Evolutionary conservation across 1,284 basidiomycete species (phyloP), one percentile per base, ranked within the genome.

Genomic region (Pseudozyma sp.): DNA sequence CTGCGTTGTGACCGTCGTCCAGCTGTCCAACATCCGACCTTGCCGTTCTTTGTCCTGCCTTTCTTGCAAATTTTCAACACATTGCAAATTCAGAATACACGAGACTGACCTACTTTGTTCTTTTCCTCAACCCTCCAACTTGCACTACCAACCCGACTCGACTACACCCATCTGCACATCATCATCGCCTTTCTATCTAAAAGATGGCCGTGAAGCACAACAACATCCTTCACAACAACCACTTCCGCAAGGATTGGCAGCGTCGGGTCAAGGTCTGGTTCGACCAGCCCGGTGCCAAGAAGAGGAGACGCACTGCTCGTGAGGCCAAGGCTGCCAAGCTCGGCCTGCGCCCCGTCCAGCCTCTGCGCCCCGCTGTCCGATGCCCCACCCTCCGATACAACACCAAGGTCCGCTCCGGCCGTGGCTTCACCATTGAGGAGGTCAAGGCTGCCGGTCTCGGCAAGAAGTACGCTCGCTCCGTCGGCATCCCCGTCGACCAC

Each of bases 341-440:
- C 71, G 96, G 97, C 83, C 93, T 95, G 78, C 92, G 94, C 83
- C 96, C 96, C 68, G 89, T 94, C 78, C 89, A 91, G 78, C 91
- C 92, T 84, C 93, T 99, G 84, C 94, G 97, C 84, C 96, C 96
- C 63, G 96, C 95, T 76, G 97, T 99, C 83, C 94, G 94, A 86
- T 94, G 89, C 79, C 95, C 94, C 84, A 98, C 96, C 67, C 89
- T 97, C 83, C 94, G 94, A 83, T 99, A 99, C 92, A 99, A 99
- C 90, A 91, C 92, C 87, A 97, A 97, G 88, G 86, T 99, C 84
- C 93, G 96, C 81, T 93, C 95, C 87, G 96, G 96, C 75, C 93
- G 94, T 83, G 96, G 96, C 75, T 99, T 99, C 89, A 96, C 96
- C 77, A 87, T 94, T 60, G 90, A 90, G 68, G 96, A 99, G 87